Percentiles rank a stretch among this genome's conserved stretches.
These are phyloP conservation scores for Lactarius pseudohatsudake DNA, from an alignment of 768 basidiomycete species.

Conservation along the genomic window DNA sequence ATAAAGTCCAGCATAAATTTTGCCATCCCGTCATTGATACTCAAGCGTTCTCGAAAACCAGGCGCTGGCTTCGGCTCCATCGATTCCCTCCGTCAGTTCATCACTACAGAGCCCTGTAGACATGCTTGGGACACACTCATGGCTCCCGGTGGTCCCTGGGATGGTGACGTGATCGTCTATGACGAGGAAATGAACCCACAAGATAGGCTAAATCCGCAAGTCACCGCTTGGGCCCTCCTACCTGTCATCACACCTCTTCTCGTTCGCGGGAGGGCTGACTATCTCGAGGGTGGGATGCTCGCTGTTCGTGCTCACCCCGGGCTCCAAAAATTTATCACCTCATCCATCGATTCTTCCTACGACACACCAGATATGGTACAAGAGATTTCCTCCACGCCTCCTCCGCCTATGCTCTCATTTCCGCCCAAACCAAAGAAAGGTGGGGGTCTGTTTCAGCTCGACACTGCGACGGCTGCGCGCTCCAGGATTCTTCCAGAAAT, in stretches of 20 bases:
- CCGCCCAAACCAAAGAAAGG: constrained; percentile 36
- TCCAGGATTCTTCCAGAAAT: constrained; percentile 57
- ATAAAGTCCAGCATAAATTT: constrained; percentile 76
- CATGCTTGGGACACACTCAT: constrained; percentile 67
- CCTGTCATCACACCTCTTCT: constrained; percentile 61
- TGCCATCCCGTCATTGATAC: constrained; percentile 85
- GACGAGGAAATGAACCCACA: constrained; percentile 75
- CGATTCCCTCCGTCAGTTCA: constrained; percentile 72
- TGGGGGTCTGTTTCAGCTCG: constrained; percentile 66
- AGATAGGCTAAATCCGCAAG: constrained; percentile 53
- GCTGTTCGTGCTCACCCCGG: constrained; percentile 58
- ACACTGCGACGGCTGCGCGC: constrained; percentile 54
- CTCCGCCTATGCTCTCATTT: constrained; percentile 24
- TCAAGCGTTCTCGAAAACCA: constrained; percentile 78
- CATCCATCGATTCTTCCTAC: constrained; percentile 34
- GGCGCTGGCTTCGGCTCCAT: constrained; percentile 65
- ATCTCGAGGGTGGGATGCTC: constrained; percentile 71
- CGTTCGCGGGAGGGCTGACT: constrained; percentile 55
- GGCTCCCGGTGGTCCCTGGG: constrained; percentile 54
- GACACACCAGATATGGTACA: constrained; percentile 25
- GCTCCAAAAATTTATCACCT: constrained; percentile 52
- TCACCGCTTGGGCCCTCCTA: constrained; percentile 70
- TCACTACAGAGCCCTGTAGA: constrained; percentile 77
- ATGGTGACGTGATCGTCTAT: constrained; percentile 74
- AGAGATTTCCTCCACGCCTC: constrained; percentile 21